Evolutionary conservation across 768 basidiomycete genomes (phyloP).

Genomic region (Lentinus tigrinus): DNA sequence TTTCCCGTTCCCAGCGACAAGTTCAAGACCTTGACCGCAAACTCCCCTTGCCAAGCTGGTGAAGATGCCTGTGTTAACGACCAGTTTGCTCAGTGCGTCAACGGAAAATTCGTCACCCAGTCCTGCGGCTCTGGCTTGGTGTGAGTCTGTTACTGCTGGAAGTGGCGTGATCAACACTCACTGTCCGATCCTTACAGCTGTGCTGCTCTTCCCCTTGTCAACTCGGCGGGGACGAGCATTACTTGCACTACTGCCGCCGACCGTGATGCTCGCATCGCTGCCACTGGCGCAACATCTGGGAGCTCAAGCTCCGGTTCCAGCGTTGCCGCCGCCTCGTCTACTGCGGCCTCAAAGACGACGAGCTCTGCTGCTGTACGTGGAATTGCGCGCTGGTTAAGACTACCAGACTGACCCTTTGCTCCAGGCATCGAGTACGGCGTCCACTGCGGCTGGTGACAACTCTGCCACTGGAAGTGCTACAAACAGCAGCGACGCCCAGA

Average conservation of each 20-base stretch:
- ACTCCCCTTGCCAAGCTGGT: conserved; percentile 45
- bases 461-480: conserved; percentile 1
- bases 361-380: conserved; percentile 19
- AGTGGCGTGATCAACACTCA: not conserved
- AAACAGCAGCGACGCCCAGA: conserved; percentile 37
- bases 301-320: conserved; percentile 4
- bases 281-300: conserved; percentile 25
- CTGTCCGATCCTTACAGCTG: conserved; percentile 18
- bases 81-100: conserved; percentile 57
- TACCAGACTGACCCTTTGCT: not conserved
- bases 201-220: conserved; percentile 49
- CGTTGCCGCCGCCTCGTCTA: conserved; percentile 15
- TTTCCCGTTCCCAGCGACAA: conserved; percentile 27
- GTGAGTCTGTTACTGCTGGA: conserved; percentile 21
- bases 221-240: conserved; percentile 48
- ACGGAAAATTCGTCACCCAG: conserved; percentile 36
- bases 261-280: conserved; percentile 45
- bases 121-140: conserved; percentile 24
- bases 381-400: not conserved
- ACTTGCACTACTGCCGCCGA: conserved; percentile 52
- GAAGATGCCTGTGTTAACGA: conserved; percentile 48
- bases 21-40: conserved; percentile 46
- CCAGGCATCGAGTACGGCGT: conserved; percentile 2
- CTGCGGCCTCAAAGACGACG: not conserved
- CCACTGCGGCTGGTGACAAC: conserved; percentile 13